Evolutionary conservation across 352 stramenopile genomes (phyloP), one percentile per base, ranked within the genome.

Genomic region (Phytophthora quininea): DNA sequence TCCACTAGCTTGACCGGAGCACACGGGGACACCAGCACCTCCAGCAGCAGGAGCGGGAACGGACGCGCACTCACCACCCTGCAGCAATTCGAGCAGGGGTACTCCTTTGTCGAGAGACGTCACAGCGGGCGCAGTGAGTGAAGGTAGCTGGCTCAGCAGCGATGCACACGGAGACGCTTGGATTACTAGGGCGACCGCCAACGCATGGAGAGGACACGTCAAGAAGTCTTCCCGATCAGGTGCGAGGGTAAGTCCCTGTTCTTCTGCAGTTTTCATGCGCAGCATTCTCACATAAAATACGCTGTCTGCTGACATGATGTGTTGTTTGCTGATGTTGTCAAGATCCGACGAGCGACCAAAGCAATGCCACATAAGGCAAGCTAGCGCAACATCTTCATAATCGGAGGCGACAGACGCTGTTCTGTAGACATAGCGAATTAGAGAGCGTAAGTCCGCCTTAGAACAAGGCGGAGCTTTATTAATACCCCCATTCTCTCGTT

Each of bases 311-410:
- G 67, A 45, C 1, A 55, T 60, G 3, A 77, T 15, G 14, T 63
- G 60, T 14, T 63, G 55, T 19, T 72, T 76, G 9, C 15, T 47
- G 0, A 81, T 19, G 1, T 71, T 24, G 1, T 58, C 35, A 0
- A 52, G 31, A 52, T 30, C 33, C 27, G 9, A 54, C n/a, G 47
- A 54, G 30, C 33, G 15, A 33, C 35, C 35, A 40, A 40, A 40
- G 35, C 72, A 37, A 47, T 73, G 73, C 67, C 64, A 73, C 55
- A 77, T 40, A 2, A 82, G 12, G 2, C 64, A 64, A 2, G 79
- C n/a, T 4, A 80, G 51, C 0, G 60, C 59, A 3, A 58, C 57
- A 42, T 79, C 59, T 43, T 78, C 60, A 52, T 76, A 77, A 55
- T 78, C 74, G 0, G 10, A 27, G 1, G 42, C 9, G 9, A 19